Evolutionary conservation across 805 yeast species (phyloP), one percentile per base, ranked within the genome.

Genomic region (Suhomyces sp.): DNA sequence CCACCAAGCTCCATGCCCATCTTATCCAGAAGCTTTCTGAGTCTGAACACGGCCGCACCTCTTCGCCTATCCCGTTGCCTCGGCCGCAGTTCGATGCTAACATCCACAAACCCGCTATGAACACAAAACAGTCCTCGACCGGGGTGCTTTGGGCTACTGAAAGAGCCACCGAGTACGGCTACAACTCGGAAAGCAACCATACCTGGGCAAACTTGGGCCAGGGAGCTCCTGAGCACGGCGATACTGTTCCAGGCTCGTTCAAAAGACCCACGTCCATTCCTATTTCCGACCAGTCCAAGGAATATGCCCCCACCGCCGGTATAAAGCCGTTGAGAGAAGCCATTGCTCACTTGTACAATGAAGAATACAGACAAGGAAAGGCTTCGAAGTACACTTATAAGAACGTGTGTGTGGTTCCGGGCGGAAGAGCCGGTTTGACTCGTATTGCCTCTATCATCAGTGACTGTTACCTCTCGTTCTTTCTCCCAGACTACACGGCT

Each of bases 131-230:
- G 59, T 78, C 84, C 10, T 80, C 85, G 10, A 82, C 87, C 0
- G 87, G 87, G 52, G 87, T 82, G 33, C 76, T 82, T 49, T 82
- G 87, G 87, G 81, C 81, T 51, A 82, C 87, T 1, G 86, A 82
- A 60, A 70, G 85, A 55, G 87, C 87, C 29, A 66, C 70, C 44
- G 85, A 79, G 55, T 79, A 82, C 61, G 87, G 87, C 0, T 82
- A 70, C 61, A 64, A 70, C 47, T 68, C 69, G 6, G 75, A 72
- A 48, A 68, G 68, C 45, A 69, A 66, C 52, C 58, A 56, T 19
- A 70, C 71, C 10, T 82, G 86, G 86, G 81, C 84, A 38, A 82
- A 82, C 62, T 69, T 82, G 63, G 87, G 87, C 44, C 87, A 82
- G 63, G 87, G 87, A 47, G 83, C 84, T 52, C 86, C 87, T 3